Evolutionary conservation across 495 filamentous ascomycete genomes (phyloP).

Genomic region (Friedmanniomyces simplex): DNA sequence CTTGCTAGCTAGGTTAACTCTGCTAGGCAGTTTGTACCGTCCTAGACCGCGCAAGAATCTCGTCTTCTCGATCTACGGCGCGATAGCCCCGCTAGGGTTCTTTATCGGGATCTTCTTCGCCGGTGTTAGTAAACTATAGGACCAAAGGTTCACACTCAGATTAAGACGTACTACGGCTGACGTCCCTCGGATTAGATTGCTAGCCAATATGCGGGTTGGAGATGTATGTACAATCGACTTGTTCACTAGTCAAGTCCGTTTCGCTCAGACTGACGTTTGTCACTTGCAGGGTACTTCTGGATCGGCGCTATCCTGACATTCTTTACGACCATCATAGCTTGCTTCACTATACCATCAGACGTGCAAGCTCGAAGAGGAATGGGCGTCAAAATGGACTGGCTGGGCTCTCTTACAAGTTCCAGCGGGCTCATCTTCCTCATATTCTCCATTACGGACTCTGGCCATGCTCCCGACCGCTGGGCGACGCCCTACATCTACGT

Average conservation of each 20-base stretch:
- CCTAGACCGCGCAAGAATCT: slow-evolving; percentile 80
- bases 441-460: slow-evolving; percentile 66
- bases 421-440: slow-evolving; percentile 61
- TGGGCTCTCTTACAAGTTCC: slow-evolving; percentile 52
- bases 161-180: too few species aligned
- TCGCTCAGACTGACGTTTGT: too few species aligned
- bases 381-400: slow-evolving; percentile 56
- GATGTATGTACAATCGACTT: too few species aligned
- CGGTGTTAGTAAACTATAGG: too few species aligned
- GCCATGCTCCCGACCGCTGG: slow-evolving; percentile 60
- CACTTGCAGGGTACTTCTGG: slow-evolving; percentile 34
- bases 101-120: slow-evolving; percentile 74
- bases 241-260: too few species aligned
- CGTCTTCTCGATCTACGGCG: slow-evolving; percentile 71
- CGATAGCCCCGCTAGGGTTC: slow-evolving; percentile 66
- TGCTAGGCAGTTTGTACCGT: slow-evolving; percentile 69
- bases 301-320: slow-evolving; percentile 51
- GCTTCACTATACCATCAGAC: slow-evolving; percentile 58
- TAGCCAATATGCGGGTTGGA: slow-evolving; percentile 53
- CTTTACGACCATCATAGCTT: slow-evolving; percentile 43
- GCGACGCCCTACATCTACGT: slow-evolving; percentile 58
- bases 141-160: too few species aligned
- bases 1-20: slow-evolving; percentile 59
- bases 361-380: slow-evolving; percentile 35
- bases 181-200: too few species aligned